Evolutionary conservation across 768 basidiomycete genomes (phyloP).

Genomic region (Holtermannia corniformis): DNA sequence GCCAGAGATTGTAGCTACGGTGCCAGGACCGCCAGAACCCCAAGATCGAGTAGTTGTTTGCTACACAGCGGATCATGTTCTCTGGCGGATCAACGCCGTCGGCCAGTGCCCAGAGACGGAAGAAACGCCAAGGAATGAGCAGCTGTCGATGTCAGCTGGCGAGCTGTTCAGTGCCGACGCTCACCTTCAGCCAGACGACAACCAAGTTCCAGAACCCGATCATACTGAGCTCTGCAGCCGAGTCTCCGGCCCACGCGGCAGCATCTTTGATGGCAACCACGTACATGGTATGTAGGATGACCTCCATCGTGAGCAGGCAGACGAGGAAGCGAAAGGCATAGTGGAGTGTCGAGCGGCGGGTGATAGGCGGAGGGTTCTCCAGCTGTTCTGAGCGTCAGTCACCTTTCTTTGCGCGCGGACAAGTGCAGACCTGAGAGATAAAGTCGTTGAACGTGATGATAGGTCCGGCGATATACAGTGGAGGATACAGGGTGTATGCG

Average conservation of each 20-base stretch:
- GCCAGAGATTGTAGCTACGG: constrained; percentile 90
- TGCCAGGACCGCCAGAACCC: constrained; percentile 99
- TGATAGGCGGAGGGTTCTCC: constrained; percentile 51
- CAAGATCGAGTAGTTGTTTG: constrained; percentile 84
- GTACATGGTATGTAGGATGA: constrained; percentile 87
- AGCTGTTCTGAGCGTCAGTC: constrained; percentile 45
- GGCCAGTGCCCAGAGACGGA: constrained; percentile 81
- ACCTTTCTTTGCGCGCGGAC: not conserved
- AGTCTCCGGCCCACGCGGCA: constrained; percentile 58
- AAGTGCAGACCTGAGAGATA: constrained; percentile 64
- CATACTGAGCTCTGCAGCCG: constrained; percentile 74
- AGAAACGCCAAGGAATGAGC: constrained; percentile 90
- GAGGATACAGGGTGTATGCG: constrained; percentile 80
- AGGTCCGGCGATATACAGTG: constrained; percentile 90
- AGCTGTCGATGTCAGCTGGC: constrained; percentile 49
- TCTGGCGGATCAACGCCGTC: constrained; percentile 90
- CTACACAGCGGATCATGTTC: constrained; percentile 98
- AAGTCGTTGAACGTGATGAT: constrained; percentile 96
- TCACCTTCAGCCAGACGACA: constrained; percentile 89
- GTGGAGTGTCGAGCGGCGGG: constrained; percentile 41
- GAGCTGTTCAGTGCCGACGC: constrained; percentile 11
- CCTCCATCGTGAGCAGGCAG: constrained; percentile 75
- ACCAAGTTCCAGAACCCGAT: constrained; percentile 96
- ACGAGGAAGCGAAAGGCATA: constrained; percentile 65
- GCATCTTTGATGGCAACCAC: constrained; percentile 88